Conservation (phyloP, 495 filamentous ascomycete genomes). For the Copromyces sp. region DNA sequence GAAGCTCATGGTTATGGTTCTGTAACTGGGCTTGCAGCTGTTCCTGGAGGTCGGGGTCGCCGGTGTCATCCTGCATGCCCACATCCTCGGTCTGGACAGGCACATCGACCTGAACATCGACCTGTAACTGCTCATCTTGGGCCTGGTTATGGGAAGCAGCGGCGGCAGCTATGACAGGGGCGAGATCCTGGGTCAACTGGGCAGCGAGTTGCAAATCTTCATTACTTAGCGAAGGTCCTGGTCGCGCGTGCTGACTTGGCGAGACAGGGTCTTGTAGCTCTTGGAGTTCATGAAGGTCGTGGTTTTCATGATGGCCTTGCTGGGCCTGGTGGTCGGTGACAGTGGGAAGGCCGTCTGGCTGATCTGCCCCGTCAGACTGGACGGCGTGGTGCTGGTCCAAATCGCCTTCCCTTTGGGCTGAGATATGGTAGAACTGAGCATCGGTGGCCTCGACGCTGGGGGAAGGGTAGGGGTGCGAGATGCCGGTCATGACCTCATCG, state of each 20-base stretch:
- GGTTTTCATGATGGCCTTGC: slow-evolving; percentile 13
- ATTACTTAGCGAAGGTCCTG: slow-evolving; percentile 20
- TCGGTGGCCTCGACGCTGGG: slow-evolving; percentile 18
- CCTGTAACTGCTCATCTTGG: slow-evolving; percentile 9
- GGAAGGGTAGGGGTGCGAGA: slow-evolving; percentile 20
- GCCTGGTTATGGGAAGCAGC: slow-evolving; percentile 11
- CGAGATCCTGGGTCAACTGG: slow-evolving; percentile 38
- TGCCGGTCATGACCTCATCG: slow-evolving; percentile 13
- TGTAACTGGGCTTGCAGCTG: slow-evolving; percentile 25
- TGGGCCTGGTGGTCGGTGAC: slow-evolving; percentile 15
- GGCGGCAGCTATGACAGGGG: slow-evolving; percentile 22
- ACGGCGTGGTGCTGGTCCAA: slow-evolving; percentile 8
- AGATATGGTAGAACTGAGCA: slow-evolving; percentile 19
- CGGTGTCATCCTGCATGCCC: slow-evolving; percentile 3
- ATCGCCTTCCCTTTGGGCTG: slow-evolving; percentile 11
- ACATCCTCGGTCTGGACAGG: slow-evolving; percentile 1
- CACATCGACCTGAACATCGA: slow-evolving; percentile 8
- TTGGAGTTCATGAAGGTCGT: slow-evolving; percentile 18
- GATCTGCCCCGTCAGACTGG: slow-evolving; percentile 6
- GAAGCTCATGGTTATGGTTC: slow-evolving; percentile 17
- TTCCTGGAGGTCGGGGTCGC: slow-evolving; percentile 20
- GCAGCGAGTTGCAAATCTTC: slow-evolving; percentile 44
- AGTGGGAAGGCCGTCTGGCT: slow-evolving; percentile 6
- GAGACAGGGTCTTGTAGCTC: slow-evolving; percentile 20
- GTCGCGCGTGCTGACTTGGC: slow-evolving; percentile 19